These are phyloP conservation scores for Neopestalotiopsis clavispora DNA, from an alignment of 2,329 filamentous ascomycete species.

Conservation along the genomic window DNA sequence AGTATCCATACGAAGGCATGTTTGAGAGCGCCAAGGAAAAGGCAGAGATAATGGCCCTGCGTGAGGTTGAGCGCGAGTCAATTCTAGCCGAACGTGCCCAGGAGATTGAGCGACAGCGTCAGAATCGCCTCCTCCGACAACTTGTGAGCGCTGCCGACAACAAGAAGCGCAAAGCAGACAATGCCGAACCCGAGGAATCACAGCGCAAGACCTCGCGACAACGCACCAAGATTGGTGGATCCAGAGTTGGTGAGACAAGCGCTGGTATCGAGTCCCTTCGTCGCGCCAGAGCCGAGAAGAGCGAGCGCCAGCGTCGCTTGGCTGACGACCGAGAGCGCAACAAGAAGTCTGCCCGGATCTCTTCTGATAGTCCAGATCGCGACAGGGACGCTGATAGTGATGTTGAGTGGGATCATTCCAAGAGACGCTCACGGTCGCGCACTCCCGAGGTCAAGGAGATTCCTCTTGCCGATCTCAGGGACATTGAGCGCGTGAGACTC, in stretches of 20 bases:
- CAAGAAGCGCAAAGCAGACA: conserved; percentile 79
- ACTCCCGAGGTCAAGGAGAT: conserved; percentile 67
- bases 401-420: conserved; percentile 70
- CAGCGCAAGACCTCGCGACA: conserved; percentile 76
- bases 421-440: conserved; percentile 52
- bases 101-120: conserved; percentile 80
- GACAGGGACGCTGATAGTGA: conserved; percentile 78
- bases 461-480: conserved; percentile 73
- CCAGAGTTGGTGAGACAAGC: conserved; percentile 70
- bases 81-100: conserved; percentile 86
- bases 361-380: conserved; percentile 46
- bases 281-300: conserved; percentile 67
- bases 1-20: conserved; percentile 87
- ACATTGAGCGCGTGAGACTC: conserved; percentile 83
- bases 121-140: conserved; percentile 81
- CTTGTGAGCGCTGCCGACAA: conserved; percentile 72
- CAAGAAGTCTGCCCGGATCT: conserved; percentile 49
- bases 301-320: conserved; percentile 66
- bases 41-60: conserved; percentile 79
- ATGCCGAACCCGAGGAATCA: conserved; percentile 78
- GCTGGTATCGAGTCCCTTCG: conserved; percentile 75
- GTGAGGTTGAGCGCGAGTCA: conserved; percentile 89
- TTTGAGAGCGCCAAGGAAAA: conserved; percentile 78
- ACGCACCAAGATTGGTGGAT: conserved; percentile 69
- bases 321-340: conserved; percentile 65